Conservation (phyloP, 1,284 basidiomycete species). For the Cryptococcus sp. region DNA sequence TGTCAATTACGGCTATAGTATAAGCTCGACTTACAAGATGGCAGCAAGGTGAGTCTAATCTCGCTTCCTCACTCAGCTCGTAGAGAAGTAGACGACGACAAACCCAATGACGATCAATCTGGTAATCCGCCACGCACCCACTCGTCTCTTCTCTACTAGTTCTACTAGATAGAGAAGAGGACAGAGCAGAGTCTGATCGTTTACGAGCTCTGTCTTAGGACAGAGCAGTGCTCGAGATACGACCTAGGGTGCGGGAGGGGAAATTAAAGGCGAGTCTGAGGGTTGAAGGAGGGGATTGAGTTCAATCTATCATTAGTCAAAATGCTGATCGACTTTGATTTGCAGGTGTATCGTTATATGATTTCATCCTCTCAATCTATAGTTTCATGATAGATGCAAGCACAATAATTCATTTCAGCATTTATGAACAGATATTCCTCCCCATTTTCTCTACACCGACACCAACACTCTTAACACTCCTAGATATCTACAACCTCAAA, state of each 20-base stretch:
- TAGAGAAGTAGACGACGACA: constrained; percentile 3
- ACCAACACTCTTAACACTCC: too few relatives aligned
- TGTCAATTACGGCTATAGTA: too few relatives aligned
- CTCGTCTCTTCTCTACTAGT: constrained; percentile 1
- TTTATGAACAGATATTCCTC: too few relatives aligned
- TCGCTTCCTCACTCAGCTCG: constrained; percentile 1
- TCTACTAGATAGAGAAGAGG: not conserved
- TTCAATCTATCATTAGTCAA: not conserved
- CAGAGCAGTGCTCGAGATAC: not conserved
- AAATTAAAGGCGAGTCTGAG: constrained; percentile 44
- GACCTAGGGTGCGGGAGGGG: constrained; percentile 28
- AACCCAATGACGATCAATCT: constrained; percentile 36
- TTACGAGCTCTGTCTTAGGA: not conserved
- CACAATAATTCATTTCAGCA: too few relatives aligned
- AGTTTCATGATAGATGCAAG: too few relatives aligned
- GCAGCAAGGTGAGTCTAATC: too few relatives aligned
- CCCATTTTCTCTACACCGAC: too few relatives aligned
- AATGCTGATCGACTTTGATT: not conserved
- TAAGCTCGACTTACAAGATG: too few relatives aligned
- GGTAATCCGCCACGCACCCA: constrained; percentile 42
- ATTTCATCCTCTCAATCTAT: too few relatives aligned
- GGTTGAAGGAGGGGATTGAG: constrained; percentile 5
- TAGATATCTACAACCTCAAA: not conserved
- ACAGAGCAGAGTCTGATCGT: not conserved
- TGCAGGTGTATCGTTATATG: too few relatives aligned